Base-by-base conservation (phyloP, 805 yeast genomes). In the Metschnikowia cubensis region DNA sequence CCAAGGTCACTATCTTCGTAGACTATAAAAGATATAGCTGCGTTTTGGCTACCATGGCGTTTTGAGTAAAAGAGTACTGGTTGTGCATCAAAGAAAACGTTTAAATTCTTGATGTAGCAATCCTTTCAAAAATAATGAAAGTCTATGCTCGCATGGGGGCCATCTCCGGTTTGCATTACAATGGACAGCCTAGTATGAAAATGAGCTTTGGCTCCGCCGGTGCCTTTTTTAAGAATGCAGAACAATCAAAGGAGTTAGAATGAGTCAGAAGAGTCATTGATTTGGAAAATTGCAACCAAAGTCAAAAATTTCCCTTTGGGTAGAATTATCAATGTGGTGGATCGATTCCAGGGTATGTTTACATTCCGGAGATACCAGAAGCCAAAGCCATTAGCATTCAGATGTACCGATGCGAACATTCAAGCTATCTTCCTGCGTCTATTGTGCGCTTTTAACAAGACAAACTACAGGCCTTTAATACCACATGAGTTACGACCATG, bases 401-500 rank as follows among this genome's bases (percentile, higher is more conserved):
- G 45, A 33, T 33, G 45, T 42, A 42, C 37, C 37, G 45, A 18
- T 42, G 45, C 21, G 25, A 39, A 15, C 14, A 14, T 10, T n/a
- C 20, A 7, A 17, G 11, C 29, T 10, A 25, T 8, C 29, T 25
- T 20, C 25, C 35, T 14, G 34, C 20, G 17, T 17, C 33, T 11
- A 21, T 14, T 13, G 45, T 21, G 45, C 37, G 45, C 8, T 17
- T 20, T 34, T 6, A 11, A 11, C 21, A 21, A 20, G 34, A 21
- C 45, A 32, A 22, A 13, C 31, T 6, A 35, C 33, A 15, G 2
- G 13, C 15, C 11, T 13, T 14, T 8, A 4, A 6, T 7, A 14
- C 20, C 6, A 15, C 29, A 59, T 60, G 62, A 49, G 47, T 14
- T 58, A 61, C 48, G 54, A 59, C 22, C 57, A 55, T 34, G 59